Evolutionary conservation across 768 basidiomycete genomes (phyloP), one percentile per base, ranked within the genome.

Genomic region (Naganishia vishniacii): DNA sequence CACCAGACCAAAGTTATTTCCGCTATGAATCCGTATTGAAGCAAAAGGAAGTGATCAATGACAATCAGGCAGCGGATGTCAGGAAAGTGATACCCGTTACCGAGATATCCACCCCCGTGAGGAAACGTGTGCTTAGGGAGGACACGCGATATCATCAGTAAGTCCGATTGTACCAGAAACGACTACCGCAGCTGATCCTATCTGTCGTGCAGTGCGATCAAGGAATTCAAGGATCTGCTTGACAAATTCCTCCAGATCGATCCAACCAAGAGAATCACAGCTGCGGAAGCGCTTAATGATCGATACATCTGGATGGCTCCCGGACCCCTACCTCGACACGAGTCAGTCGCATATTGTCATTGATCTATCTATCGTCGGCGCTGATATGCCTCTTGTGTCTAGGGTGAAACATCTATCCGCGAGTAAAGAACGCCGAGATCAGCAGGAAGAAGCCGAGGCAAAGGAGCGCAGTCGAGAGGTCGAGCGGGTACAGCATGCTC

Each of bases 1-100:
- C 89, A 12, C 91, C 92, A n/a, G 42, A 42, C 11, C 49, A 23
- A 15, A 46, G 45, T 25, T 67, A 62, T 23, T n/a, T 31, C 20
- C 31, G 56, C 5, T 67, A 47, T 40, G 40, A 62, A 15, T 18
- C 28, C 1, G 32, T 42, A 3, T 29, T 67, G 46, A n/a, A 34
- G 31, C 49, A 67, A 11, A 67, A 63, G 20, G 60, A 61, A 37
- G 61, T 67, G 20, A 47, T 48, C 26, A 56, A 67, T n/a, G 65
- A 67, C 44, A 53, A 62, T 26, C 65, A 41, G 11, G 53, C 32
- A 11, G 25, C 29, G 12, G 42, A 49, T 20, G 37, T 20, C 26
- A 61, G 62, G 37, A 48, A 66, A 28, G 23, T 25, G 1, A 41
- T 66, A 29, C 37, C 59, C 8, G 65, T 66, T 5, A 42, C 41